These are phyloP conservation scores for Terfezia boudieri DNA, from an alignment of 495 filamentous ascomycete genomes.

Conservation along the genomic window DNA sequence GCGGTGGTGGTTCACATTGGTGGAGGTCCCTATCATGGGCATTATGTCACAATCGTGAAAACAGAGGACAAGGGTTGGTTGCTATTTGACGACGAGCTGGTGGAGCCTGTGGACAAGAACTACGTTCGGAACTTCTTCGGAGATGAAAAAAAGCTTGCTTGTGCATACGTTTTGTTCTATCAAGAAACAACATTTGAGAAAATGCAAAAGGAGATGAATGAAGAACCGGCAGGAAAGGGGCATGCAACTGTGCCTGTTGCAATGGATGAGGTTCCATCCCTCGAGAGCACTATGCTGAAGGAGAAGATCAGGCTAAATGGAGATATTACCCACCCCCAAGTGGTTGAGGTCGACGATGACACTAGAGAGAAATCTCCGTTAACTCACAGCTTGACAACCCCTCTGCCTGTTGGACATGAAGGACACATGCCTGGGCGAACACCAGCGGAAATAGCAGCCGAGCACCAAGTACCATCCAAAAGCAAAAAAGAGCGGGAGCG, in stretches of 20 bases:
- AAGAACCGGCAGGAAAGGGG: conserved; percentile 3
- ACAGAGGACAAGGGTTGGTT: conserved; percentile 91
- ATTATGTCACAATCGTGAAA: conserved; percentile 95
- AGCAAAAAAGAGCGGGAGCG: conserved; percentile 20
- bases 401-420: conserved; percentile 16
- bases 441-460: conserved; percentile 13
- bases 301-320: conserved; percentile 40
- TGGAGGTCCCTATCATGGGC: conserved; percentile 91
- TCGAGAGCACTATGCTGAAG: conserved; percentile 52
- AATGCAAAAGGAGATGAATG: conserved; percentile 36
- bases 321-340: conserved; percentile 31
- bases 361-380: conserved; percentile 17
- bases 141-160: conserved; percentile 69
- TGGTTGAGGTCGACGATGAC: conserved; percentile 26
- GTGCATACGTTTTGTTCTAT: conserved; percentile 93
- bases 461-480: conserved; percentile 7
- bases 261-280: too few species aligned
- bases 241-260: too few species aligned
- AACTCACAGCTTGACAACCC: not conserved
- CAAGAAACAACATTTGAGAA: conserved; percentile 89
- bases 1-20: conserved; percentile 98
- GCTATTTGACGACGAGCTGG: conserved; percentile 93
- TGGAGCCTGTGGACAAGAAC: conserved; percentile 88
- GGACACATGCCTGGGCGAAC: conserved; percentile 14
- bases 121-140: conserved; percentile 98